Evolutionary conservation across 2,329 filamentous ascomycete genomes (phyloP).

Genomic region (Aureobasidium subglaciale): DNA sequence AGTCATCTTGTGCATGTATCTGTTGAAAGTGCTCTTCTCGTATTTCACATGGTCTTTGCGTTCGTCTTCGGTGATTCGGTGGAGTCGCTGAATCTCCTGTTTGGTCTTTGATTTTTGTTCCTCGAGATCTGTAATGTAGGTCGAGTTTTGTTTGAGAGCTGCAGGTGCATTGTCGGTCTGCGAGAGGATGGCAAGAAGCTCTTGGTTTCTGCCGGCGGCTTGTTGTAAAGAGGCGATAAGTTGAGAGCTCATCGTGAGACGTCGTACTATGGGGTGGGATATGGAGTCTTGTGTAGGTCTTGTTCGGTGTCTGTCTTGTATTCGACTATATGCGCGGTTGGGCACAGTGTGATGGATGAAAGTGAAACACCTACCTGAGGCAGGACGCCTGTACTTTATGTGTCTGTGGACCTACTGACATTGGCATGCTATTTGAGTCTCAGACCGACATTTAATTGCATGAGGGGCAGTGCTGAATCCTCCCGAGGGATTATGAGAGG

Average conservation of each 20-base stretch:
- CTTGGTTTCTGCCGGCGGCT: conserved; percentile 21
- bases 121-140: conserved; percentile 42
- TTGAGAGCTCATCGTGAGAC: neutral
- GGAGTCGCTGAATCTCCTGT: conserved; percentile 34
- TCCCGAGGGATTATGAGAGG: neutral
- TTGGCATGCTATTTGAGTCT: neutral
- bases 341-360: neutral
- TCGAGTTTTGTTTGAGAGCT: conserved; percentile 39
- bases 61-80: conserved; percentile 39
- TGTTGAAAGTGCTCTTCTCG: conserved; percentile 46
- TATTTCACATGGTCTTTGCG: conserved; percentile 48
- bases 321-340: neutral
- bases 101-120: conserved; percentile 33
- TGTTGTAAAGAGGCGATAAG: conserved; percentile 3
- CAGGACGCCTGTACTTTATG: neutral
- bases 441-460: neutral
- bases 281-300: neutral
- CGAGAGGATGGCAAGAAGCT: conserved; percentile 41
- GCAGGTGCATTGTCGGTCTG: conserved; percentile 45
- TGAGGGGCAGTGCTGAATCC: conserved; percentile 7
- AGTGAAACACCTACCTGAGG: neutral
- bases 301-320: too few relatives aligned
- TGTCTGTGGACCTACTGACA: neutral
- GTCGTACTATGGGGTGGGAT: neutral
- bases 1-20: conserved; percentile 46